Evolutionary conservation across 2,329 filamentous ascomycete genomes (phyloP).

Genomic region (Cytospora leucostoma): DNA sequence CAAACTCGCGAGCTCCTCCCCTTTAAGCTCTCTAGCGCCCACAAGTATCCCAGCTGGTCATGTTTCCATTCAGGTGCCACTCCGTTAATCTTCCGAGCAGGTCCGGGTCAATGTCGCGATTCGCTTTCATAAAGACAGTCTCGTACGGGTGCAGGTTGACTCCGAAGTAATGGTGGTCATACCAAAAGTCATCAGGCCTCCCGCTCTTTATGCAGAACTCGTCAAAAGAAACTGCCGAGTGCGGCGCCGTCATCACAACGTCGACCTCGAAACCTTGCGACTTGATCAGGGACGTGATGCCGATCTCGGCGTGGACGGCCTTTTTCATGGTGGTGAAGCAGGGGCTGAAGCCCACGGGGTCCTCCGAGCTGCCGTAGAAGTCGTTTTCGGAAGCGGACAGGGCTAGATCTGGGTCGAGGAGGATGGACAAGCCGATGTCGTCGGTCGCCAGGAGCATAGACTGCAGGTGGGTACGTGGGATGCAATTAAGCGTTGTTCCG

Average conservation of each 20-base stretch:
- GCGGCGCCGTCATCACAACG: constrained; percentile 36
- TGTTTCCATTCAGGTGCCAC: constrained; percentile 34
- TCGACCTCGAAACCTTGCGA: constrained; percentile 37
- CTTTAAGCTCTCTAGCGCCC: constrained; percentile 3
- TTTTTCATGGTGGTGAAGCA: constrained; percentile 33
- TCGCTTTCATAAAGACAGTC: constrained; percentile 41
- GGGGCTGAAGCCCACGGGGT: constrained; percentile 32
- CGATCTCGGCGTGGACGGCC: constrained; percentile 35
- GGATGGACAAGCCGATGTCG: constrained; percentile 35
- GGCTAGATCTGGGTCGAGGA: constrained; percentile 35
- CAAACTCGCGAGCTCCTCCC: too few relatives aligned
- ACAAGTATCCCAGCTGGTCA: constrained; percentile 35
- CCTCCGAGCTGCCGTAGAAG: constrained; percentile 30
- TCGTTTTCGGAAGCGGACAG: constrained; percentile 27
- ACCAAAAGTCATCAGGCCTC: constrained; percentile 32
- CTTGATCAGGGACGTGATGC: constrained; percentile 33
- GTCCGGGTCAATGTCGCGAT: constrained; percentile 35
- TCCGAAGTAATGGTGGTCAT: constrained; percentile 35
- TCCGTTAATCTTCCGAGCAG: constrained; percentile 36
- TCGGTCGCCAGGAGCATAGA: constrained; percentile 41
- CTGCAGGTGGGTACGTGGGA: constrained; percentile 37
- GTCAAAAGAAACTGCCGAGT: constrained; percentile 23
- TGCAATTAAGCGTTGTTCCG: constrained; percentile 39
- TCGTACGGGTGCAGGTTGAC: constrained; percentile 42
- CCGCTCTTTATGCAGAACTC: constrained; percentile 22